These are phyloP conservation scores for Annulohypoxylon nitens DNA, from an alignment of 495 filamentous ascomycete genomes.

Conservation along the genomic window DNA sequence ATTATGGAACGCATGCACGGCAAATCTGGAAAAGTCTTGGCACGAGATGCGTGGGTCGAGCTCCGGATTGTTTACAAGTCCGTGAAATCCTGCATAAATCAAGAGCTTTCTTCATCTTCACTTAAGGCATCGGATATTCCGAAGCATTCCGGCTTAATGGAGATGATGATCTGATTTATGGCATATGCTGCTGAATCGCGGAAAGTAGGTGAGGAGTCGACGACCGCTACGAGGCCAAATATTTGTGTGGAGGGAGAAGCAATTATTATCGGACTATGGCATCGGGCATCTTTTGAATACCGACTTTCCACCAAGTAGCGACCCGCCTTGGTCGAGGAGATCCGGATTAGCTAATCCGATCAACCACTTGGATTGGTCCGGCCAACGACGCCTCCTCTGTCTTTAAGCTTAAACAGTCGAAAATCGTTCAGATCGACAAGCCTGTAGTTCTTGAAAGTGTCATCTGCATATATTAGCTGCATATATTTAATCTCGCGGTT, in stretches of 20 bases:
- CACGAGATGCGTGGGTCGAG: too few relatives aligned
- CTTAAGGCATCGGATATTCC: background rate
- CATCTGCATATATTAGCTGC: background rate
- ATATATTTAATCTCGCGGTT: background rate
- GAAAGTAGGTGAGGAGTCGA: background rate
- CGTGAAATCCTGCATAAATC: background rate
- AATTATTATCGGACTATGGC: background rate
- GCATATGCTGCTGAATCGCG: background rate
- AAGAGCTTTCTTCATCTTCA: background rate
- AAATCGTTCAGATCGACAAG: slow-evolving; percentile 1
- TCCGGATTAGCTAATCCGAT: background rate
- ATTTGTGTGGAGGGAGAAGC: background rate
- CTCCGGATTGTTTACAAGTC: background rate
- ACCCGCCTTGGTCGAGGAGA: background rate
- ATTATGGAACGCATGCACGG: background rate
- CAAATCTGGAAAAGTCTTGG: background rate
- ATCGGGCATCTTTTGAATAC: background rate
- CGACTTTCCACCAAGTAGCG: background rate
- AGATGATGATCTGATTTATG: background rate
- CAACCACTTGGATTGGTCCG: background rate
- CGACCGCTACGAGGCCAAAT: background rate
- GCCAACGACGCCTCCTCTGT: background rate
- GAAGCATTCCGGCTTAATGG: background rate
- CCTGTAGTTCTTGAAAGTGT: background rate
- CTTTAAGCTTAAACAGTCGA: slow-evolving; percentile 5